Base-by-base conservation (phyloP, 2,329 filamentous ascomycete genomes). In the Bipolaris cookei region DNA sequence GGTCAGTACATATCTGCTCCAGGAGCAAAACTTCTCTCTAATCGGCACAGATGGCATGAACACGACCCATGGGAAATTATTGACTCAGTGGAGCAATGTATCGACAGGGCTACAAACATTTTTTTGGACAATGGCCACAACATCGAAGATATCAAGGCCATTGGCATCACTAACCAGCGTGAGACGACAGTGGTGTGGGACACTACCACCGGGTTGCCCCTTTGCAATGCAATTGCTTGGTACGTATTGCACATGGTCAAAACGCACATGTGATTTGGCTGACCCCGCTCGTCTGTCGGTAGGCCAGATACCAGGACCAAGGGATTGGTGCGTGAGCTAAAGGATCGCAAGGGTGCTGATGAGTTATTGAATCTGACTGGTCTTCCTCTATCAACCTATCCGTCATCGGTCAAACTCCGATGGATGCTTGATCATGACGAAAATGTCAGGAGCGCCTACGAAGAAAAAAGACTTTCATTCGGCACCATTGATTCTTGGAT, bases 401-500 rank as follows among this genome's bases (percentile, higher is more conserved):
- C 92, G 2, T 94, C 91, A 23, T 90, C 90, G 51, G 88, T 92
- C 61, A 96, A 96, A 79, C 82, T 97, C 11, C 77, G 90, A 51
- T 97, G 92, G 92, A 83, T 96, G 66, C 81, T 96, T 53, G 83
- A 88, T 55, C 89, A 96, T 68, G 82, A 88, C 14, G 81, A 87
- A 11, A 82, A 83, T 35, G 91, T 96, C 47, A 84, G 84, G 64
- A 80, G 88, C 52, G 90, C 90, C 1, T 95, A 96, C 75, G 88
- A 92, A 8, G 88, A 88, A 53, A 86, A 90, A 18, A 85, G 87
- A 11, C 82, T 96, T 20, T 86, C 90, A 5, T 96, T 96, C 69
- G 92, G 92, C 52, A 97, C 92, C 6, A 88, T 96, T 58, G 92
- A 97, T 76, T 86, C 90, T 1, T 97, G 92, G 92, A 82, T 97